Evolutionary conservation across 371 early-diverging fungal species (phyloP).

Genomic region (Rhizopus microsporus): DNA sequence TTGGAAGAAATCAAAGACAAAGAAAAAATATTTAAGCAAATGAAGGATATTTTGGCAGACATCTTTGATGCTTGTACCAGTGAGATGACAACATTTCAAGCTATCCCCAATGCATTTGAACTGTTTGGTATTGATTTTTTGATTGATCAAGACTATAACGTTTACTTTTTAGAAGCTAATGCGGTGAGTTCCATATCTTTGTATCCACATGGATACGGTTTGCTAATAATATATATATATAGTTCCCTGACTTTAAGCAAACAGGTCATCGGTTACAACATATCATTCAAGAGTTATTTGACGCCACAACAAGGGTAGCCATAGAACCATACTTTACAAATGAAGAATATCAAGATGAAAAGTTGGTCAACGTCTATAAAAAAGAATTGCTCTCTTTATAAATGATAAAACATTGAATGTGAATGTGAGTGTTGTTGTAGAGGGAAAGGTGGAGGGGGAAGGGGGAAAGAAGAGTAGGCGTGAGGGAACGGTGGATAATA

Average conservation of each 20-base stretch:
- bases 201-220: not conserved
- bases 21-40: slow-evolving; percentile 56
- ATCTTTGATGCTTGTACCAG: slow-evolving; percentile 63
- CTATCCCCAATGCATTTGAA: slow-evolving; percentile 69
- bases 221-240: not conserved
- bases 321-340: slow-evolving; percentile 46
- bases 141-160: slow-evolving; percentile 56
- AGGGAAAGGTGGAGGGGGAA: not conserved
- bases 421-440: not conserved
- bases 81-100: slow-evolving; percentile 70
- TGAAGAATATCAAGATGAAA: slow-evolving; percentile 16
- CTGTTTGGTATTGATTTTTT: slow-evolving; percentile 75
- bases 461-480: not conserved
- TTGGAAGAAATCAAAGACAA: slow-evolving; percentile 23
- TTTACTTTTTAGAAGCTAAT: slow-evolving; percentile 69
- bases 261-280: slow-evolving; percentile 60
- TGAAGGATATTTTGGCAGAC: slow-evolving; percentile 57
- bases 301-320: slow-evolving; percentile 51
- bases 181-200: slow-evolving; percentile 42
- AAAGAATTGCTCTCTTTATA: slow-evolving; percentile 36
- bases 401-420: not conserved
- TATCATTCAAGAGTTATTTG: slow-evolving; percentile 63
- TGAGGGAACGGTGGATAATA: not conserved
- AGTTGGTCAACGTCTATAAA: slow-evolving; percentile 44
- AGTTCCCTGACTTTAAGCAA: slow-evolving; percentile 77